Percentiles rank a stretch among this genome's conserved stretches.
These are phyloP conservation scores for Thielaviopsis ethacetica DNA, from an alignment of 2,329 filamentous ascomycete genomes.

Conservation along the genomic window DNA sequence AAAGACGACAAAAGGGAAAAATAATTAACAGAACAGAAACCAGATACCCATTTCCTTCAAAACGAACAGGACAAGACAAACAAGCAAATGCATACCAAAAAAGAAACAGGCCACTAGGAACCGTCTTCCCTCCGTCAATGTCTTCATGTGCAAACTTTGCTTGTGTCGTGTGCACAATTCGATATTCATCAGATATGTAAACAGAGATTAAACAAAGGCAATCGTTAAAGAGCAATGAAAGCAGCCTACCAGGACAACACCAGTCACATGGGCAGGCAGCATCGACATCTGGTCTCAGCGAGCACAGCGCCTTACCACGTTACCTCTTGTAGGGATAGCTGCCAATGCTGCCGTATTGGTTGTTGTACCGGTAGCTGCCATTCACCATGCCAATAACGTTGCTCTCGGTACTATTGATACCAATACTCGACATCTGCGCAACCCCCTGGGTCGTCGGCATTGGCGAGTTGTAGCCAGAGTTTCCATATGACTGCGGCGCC, in stretches of 20 bases:
- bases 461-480: background rate
- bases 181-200: background rate
- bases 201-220: background rate
- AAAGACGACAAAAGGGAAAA: background rate
- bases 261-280: background rate
- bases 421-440: background rate
- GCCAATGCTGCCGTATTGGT: background rate
- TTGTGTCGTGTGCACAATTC: background rate
- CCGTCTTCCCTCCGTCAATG: background rate
- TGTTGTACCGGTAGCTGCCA: background rate
- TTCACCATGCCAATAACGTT: background rate
- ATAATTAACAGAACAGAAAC: background rate
- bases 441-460: background rate
- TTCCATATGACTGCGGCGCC: background rate
- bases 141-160: too few relatives aligned
- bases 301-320: background rate
- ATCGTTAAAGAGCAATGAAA: background rate
- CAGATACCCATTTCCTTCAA: background rate
- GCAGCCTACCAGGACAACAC: background rate
- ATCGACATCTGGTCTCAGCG: background rate
- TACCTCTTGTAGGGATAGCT: background rate
- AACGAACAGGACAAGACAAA: background rate
- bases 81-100: background rate
- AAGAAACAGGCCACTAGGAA: background rate
- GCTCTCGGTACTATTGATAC: background rate